These are phyloP conservation scores for Soucietia sequanensis DNA, from an alignment of 805 yeast genomes.

Conservation along the genomic window DNA sequence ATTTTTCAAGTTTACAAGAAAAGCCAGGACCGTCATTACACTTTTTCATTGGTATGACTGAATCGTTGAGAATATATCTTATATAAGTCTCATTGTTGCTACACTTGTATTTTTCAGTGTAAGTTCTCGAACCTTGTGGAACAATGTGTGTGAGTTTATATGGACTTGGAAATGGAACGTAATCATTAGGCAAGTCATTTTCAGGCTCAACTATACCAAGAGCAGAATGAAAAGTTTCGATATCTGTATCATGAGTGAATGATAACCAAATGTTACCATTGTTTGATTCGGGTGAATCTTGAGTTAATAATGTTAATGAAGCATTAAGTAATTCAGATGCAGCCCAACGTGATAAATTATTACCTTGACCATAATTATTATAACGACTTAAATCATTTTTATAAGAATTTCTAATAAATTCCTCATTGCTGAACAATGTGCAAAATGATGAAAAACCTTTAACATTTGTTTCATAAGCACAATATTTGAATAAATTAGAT, in stretches of 20 bases:
- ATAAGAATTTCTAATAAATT: slow-evolving; percentile 63
- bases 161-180: slow-evolving; percentile 46
- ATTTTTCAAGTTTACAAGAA: slow-evolving; percentile 38
- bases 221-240: slow-evolving; percentile 61
- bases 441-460: slow-evolving; percentile 68
- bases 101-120: slow-evolving; percentile 36
- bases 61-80: slow-evolving; percentile 38
- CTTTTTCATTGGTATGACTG: slow-evolving; percentile 34
- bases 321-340: slow-evolving; percentile 58
- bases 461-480: slow-evolving; percentile 75
- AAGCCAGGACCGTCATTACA: slow-evolving; percentile 43
- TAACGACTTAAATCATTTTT: slow-evolving; percentile 56
- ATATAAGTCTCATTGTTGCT: slow-evolving; percentile 28
- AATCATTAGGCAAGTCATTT: slow-evolving; percentile 42
- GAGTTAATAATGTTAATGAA: slow-evolving; percentile 48
- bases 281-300: slow-evolving; percentile 37
- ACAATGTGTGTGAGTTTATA: slow-evolving; percentile 42
- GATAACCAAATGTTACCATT: slow-evolving; percentile 59
- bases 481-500: slow-evolving; percentile 52
- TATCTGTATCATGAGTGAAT: slow-evolving; percentile 73
- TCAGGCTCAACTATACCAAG: slow-evolving; percentile 53
- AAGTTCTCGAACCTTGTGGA: slow-evolving; percentile 42
- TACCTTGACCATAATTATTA: slow-evolving; percentile 65
- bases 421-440: slow-evolving; percentile 63
- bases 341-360: slow-evolving; percentile 52